phyloP scores from a whole-genome alignment of 352 stramenopile genomes.

The Phytophthora colocasiae region DNA sequence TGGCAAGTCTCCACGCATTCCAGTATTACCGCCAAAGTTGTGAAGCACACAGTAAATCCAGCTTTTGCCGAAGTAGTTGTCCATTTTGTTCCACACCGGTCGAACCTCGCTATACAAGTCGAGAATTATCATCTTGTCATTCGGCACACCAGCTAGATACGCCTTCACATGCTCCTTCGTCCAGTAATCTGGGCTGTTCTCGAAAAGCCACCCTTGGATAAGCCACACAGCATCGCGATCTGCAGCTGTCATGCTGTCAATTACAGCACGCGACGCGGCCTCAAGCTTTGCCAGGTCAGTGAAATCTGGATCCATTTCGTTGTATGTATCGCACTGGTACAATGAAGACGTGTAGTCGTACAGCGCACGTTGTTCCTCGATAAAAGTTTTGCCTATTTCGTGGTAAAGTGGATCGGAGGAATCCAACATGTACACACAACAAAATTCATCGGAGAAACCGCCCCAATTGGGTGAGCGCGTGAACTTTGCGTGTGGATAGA shows the following conservation, averaged over 20 bases:
- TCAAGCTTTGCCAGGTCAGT: slow-evolving; percentile 52
- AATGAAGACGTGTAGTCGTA: slow-evolving; percentile 79
- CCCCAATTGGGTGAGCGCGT: slow-evolving; percentile 81
- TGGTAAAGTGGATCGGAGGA: slow-evolving; percentile 82
- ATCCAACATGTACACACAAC: slow-evolving; percentile 87
- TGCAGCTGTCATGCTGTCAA: slow-evolving; percentile 71
- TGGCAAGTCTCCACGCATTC: slow-evolving; percentile 75
- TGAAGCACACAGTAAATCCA: slow-evolving; percentile 89
- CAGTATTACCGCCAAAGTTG: slow-evolving; percentile 83
- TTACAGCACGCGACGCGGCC: slow-evolving; percentile 65
- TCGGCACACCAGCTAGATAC: slow-evolving; percentile 60
- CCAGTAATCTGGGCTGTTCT: slow-evolving; percentile 63
- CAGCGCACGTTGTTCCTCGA: slow-evolving; percentile 65
- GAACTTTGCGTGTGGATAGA: slow-evolving; percentile 82
- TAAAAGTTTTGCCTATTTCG: slow-evolving; percentile 79
- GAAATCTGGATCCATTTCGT: slow-evolving; percentile 79
- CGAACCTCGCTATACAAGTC: slow-evolving; percentile 81
- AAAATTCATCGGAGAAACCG: slow-evolving; percentile 80
- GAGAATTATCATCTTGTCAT: slow-evolving; percentile 76
- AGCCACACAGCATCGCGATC: slow-evolving; percentile 84
- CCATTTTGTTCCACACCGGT: slow-evolving; percentile 75
- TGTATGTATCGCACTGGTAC: slow-evolving; percentile 85
- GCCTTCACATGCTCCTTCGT: slow-evolving; percentile 62
- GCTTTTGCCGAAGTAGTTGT: slow-evolving; percentile 83
- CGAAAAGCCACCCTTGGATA: slow-evolving; percentile 86